Conservation (phyloP, 495 filamentous ascomycete species). For the Penicillium fimorum region DNA sequence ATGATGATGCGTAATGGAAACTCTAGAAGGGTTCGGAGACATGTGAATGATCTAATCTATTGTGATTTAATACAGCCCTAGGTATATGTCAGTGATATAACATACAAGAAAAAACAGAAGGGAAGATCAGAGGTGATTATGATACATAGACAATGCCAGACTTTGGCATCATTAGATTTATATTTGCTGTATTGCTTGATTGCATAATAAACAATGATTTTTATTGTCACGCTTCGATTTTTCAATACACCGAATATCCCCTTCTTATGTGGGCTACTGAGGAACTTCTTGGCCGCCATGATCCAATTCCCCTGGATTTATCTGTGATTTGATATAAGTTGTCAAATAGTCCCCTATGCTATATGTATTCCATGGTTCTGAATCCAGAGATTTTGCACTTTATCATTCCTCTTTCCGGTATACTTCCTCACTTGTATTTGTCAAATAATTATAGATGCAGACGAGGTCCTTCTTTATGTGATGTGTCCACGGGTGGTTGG, state of each 20-base stretch:
- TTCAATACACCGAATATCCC: neutral
- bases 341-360: too few relatives aligned
- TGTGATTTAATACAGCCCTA: neutral
- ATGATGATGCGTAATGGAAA: neutral
- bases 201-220: too few relatives aligned
- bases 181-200: neutral
- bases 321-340: too few relatives aligned
- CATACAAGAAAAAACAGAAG: neutral
- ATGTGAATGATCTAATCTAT: neutral
- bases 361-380: too few relatives aligned
- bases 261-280: too few relatives aligned
- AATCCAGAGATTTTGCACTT: too few relatives aligned
- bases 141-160: neutral
- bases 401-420: too few relatives aligned
- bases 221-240: neutral
- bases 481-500: neutral
- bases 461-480: neutral
- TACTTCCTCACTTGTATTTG: too few relatives aligned
- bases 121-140: neutral
- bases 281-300: too few relatives aligned
- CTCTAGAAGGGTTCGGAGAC: neutral
- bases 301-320: too few relatives aligned
- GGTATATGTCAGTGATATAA: neutral
- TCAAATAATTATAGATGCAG: neutral
- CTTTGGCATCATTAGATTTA: neutral